phyloP scores from a whole-genome alignment of 176 grass and related monocot genomes.

The Bothriochloa decipiens region DNA sequence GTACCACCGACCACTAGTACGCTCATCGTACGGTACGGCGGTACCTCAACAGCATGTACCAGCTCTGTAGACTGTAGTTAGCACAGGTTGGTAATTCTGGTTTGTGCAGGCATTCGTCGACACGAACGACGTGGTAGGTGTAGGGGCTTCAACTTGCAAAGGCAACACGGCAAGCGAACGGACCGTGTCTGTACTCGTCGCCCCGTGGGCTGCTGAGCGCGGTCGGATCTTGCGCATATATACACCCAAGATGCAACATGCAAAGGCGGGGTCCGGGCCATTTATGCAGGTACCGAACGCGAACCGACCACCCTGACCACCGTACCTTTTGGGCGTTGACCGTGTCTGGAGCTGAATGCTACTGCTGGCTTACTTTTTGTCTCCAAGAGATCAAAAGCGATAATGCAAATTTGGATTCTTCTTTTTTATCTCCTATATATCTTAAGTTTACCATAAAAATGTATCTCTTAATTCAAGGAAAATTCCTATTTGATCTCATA shows the following conservation, averaged over 20 bases:
- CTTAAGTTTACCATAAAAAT: too few relatives aligned
- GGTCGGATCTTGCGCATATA: slow-evolving; percentile 35
- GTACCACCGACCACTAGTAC: background rate
- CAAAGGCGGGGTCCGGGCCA: slow-evolving; percentile 29
- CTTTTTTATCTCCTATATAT: background rate
- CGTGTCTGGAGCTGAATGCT: slow-evolving; percentile 20
- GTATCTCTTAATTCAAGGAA: too few relatives aligned
- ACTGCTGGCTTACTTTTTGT: background rate
- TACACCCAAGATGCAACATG: background rate
- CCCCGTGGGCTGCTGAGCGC: slow-evolving; percentile 27
- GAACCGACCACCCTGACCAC: slow-evolving; percentile 49
- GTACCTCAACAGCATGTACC: background rate
- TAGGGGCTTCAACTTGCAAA: background rate
- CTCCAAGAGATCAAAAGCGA: background rate
- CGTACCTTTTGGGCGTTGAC: slow-evolving; percentile 41
- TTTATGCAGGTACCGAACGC: slow-evolving; percentile 41
- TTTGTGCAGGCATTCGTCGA: background rate
- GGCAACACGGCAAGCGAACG: slow-evolving; percentile 28
- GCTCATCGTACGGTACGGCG: background rate
- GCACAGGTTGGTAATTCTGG: background rate
- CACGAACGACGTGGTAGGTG: background rate
- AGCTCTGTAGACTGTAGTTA: background rate
- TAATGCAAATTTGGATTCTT: background rate
- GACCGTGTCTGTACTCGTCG: slow-evolving; percentile 34
- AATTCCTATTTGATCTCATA: too few relatives aligned